Conservation (phyloP, 2,329 filamentous ascomycete genomes). For the Arthrobotrys entomopaga region DNA sequence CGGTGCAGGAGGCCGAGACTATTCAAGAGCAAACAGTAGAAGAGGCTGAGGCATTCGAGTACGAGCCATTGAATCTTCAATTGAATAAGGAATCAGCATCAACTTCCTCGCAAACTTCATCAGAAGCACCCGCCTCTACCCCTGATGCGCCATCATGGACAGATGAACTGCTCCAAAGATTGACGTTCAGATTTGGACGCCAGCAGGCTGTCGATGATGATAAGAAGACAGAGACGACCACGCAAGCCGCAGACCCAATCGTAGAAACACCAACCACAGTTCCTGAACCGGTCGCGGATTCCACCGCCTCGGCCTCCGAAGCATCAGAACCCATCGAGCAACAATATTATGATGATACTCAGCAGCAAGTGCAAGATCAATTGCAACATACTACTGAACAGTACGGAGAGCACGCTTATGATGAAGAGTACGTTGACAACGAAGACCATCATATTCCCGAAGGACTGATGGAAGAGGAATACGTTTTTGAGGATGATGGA, state of each 20-base stretch:
- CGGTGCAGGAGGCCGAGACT: conserved; percentile 16
- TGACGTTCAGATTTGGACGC: conserved; percentile 10
- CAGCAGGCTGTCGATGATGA: conserved; percentile 14
- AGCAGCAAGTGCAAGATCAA: conserved; percentile 18
- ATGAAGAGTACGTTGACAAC: conserved; percentile 10
- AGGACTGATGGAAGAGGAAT: conserved; percentile 32
- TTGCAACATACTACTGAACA: conserved; percentile 26
- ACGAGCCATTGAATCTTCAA: conserved; percentile 16
- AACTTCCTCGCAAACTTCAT: not conserved
- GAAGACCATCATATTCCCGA: conserved; percentile 27
- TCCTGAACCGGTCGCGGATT: not conserved
- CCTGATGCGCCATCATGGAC: conserved; percentile 1
- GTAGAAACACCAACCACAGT: not conserved
- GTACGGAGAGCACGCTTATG: conserved; percentile 23
- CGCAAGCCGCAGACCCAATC: not conserved
- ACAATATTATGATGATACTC: conserved; percentile 10
- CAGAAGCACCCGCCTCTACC: not conserved
- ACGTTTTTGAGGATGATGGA: conserved; percentile 36
- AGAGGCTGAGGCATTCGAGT: not conserved
- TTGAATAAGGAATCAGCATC: conserved; percentile 3
- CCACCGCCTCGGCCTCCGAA: not conserved
- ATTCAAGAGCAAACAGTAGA: conserved; percentile 2
- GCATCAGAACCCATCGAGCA: conserved; percentile 13
- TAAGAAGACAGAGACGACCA: conserved; percentile 7
- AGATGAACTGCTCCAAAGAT: conserved; percentile 18